Percentiles rank a stretch among this genome's conserved stretches.
Evolutionary conservation across 352 stramenopile genomes (phyloP).

Genomic region (Elongisporangium prolatum): DNA sequence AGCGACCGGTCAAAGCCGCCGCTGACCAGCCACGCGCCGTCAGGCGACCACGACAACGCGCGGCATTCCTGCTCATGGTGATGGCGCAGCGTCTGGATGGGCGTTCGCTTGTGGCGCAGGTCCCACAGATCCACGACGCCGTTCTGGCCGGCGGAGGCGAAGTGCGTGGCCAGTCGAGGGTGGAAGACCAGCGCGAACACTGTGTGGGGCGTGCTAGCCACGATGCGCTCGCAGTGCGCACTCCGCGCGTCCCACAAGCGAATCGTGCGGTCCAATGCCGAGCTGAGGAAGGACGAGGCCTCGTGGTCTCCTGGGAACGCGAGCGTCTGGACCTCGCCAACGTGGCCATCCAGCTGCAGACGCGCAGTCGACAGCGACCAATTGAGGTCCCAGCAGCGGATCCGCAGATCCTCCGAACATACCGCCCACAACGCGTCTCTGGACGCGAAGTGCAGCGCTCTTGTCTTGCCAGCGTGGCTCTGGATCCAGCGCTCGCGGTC

Average conservation of each 20-base stretch:
- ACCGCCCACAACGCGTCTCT: constrained; percentile 30
- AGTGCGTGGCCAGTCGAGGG: constrained; percentile 17
- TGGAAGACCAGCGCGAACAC: constrained; percentile 47
- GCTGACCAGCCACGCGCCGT: constrained; percentile 54
- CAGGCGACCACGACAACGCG: constrained; percentile 50
- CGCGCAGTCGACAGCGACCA: constrained; percentile 9
- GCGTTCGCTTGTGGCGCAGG: constrained; percentile 20
- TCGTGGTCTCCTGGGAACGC: constrained; percentile 12
- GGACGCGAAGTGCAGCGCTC: constrained; percentile 40
- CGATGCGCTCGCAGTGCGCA: constrained; percentile 40
- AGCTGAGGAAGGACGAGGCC: constrained; percentile 24
- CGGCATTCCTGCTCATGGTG: constrained; percentile 58
- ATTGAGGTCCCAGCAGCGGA: constrained; percentile 55
- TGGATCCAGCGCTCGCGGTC: constrained; percentile 25
- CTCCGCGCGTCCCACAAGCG: constrained; percentile 67
- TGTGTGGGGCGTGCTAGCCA: constrained; percentile 26
- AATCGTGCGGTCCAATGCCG: constrained; percentile 54
- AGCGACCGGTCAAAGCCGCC: constrained; percentile 60
- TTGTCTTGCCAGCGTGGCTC: constrained; percentile 36
- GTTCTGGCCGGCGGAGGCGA: constrained; percentile 58
- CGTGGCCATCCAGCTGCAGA: constrained; percentile 52
- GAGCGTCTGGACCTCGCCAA: constrained; percentile 57
- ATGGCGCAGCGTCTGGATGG: constrained; percentile 22
- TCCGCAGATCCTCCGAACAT: constrained; percentile 31
- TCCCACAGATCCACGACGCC: constrained; percentile 63